These are phyloP conservation scores for Mortierella hygrophila DNA, from an alignment of 192 early-diverging fungal species.

Conservation along the genomic window DNA sequence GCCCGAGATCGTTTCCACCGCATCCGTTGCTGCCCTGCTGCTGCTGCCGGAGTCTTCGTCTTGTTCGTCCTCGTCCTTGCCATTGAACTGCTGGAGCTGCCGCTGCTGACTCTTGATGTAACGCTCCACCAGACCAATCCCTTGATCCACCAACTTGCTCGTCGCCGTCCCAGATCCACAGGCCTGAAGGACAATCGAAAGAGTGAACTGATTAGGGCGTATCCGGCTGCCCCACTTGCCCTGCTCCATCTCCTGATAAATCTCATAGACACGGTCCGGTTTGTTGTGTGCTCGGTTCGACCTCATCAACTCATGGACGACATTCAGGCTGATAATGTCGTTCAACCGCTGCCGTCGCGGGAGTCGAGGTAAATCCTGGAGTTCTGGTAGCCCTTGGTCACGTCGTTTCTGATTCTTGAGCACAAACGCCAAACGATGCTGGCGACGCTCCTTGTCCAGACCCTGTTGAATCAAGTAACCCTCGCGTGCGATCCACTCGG, in stretches of 20 bases:
- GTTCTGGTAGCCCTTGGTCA: not conserved
- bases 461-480: slow-evolving; percentile 8
- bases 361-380: not conserved
- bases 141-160: slow-evolving; percentile 11
- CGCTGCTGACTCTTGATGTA: not conserved
- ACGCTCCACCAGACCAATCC: slow-evolving; percentile 20
- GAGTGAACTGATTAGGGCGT: slow-evolving; percentile 30
- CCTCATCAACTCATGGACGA: slow-evolving; percentile 45
- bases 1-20: not conserved
- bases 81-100: not conserved
- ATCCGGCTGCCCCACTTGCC: slow-evolving; percentile 34
- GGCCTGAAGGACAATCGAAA: slow-evolving; percentile 46
- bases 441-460: not conserved
- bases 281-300: slow-evolving; percentile 20
- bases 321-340: slow-evolving; percentile 30
- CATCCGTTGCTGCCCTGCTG: not conserved
- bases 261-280: slow-evolving; percentile 20
- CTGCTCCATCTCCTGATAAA: slow-evolving; percentile 32
- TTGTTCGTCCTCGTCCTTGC: slow-evolving; percentile 1
- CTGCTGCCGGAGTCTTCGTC: not conserved
- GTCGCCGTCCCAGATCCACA: slow-evolving; percentile 20
- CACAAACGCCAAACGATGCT: not conserved
- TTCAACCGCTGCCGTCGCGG: slow-evolving; percentile 6
- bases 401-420: slow-evolving; percentile 6
- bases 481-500: slow-evolving; percentile 15